A percentile compares a stretch with the other conserved stretches of the same genome.
Evolutionary conservation across 2,329 filamentous ascomycete genomes (phyloP).

Genomic region (Fusarium napiforme): DNA sequence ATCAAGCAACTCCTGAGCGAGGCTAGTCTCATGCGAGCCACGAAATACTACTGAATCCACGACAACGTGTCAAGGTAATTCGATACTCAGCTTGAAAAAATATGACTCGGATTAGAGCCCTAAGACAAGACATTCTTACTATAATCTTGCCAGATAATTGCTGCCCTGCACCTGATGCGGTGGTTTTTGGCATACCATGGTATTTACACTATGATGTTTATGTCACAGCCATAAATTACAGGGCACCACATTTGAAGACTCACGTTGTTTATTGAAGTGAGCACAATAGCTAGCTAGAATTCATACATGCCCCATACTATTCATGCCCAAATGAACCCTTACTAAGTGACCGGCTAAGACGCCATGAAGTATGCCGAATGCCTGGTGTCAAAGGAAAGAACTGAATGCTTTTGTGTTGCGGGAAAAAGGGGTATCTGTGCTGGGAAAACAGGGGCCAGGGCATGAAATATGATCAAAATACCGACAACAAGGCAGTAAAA

Average conservation of each 20-base stretch:
- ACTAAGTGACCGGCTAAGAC: constrained; percentile 9
- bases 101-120: too few relatives aligned
- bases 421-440: constrained; percentile 25
- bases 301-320: constrained; percentile 12
- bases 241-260: background rate
- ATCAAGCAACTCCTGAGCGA: background rate
- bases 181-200: background rate
- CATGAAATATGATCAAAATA: constrained; percentile 7
- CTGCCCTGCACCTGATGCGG: background rate
- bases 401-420: background rate
- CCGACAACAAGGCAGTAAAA: constrained; percentile 3
- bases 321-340: constrained; percentile 1
- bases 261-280: constrained; percentile 1
- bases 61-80: background rate
- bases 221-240: background rate
- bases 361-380: background rate
- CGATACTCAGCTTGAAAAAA: background rate
- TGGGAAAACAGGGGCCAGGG: constrained; percentile 1
- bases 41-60: background rate
- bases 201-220: too few relatives aligned
- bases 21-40: background rate
- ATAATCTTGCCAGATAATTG: background rate
- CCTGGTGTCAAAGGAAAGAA: background rate
- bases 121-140: background rate
- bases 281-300: constrained; percentile 15